Percentiles rank a stretch among this genome's conserved stretches.
Conservation (phyloP, 148 eudicot species). For the Chenopodium formosanum region DNA sequence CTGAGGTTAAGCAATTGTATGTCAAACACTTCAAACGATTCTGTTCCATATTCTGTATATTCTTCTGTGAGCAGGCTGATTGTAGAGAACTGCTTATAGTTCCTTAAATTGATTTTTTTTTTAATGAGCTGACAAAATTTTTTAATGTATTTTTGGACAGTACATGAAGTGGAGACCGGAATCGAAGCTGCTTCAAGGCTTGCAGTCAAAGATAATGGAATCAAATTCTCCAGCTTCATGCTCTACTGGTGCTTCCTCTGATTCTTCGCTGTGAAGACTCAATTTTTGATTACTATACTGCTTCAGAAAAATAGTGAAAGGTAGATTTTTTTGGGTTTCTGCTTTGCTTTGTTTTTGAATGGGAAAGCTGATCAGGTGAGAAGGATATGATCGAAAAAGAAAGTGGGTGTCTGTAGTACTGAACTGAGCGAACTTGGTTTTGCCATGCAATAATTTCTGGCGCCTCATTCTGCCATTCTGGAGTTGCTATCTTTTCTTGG, state of each 20-base stretch:
- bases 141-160: slow-evolving; percentile 26
- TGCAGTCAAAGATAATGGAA: slow-evolving; percentile 36
- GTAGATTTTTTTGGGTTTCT: slow-evolving; percentile 23
- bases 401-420: slow-evolving; percentile 16
- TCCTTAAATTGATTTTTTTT: no score
- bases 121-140: neutral
- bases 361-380: slow-evolving; percentile 22
- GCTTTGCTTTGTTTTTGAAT: slow-evolving; percentile 20
- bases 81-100: neutral
- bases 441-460: slow-evolving; percentile 38
- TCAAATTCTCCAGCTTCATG: slow-evolving; percentile 35
- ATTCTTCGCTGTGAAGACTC: slow-evolving; percentile 38
- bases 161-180: slow-evolving; percentile 49
- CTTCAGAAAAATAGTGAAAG: slow-evolving; percentile 24
- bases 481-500: slow-evolving; percentile 20
- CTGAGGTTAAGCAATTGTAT: no score
- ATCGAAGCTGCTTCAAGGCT: slow-evolving; percentile 38
- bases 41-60: no score
- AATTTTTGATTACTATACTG: slow-evolving; percentile 25
- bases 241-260: slow-evolving; percentile 41
- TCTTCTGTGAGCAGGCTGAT: neutral
- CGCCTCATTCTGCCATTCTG: slow-evolving; percentile 26
- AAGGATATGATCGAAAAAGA: slow-evolving; percentile 10
- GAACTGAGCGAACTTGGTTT: slow-evolving; percentile 21
- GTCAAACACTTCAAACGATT: neutral